Conservation (phyloP, 306 rosid species). For the Corylus avellana region DNA sequence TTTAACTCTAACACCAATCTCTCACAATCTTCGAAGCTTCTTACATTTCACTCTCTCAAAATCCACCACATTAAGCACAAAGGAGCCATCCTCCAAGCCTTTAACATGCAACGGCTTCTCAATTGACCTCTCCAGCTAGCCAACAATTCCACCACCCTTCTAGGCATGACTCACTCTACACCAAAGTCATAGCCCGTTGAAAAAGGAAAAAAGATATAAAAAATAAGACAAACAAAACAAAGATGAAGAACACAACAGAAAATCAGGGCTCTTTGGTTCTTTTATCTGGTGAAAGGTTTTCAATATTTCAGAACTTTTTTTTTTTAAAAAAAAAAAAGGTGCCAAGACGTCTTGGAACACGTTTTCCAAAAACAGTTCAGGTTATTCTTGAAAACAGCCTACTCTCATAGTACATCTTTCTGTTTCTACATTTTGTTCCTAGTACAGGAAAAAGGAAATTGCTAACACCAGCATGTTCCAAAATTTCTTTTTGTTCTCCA, state of each 20-base stretch:
- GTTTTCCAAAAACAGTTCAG: neutral
- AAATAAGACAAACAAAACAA: neutral
- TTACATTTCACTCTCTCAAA: too few species aligned
- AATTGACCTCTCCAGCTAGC: too few species aligned
- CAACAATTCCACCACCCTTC: too few species aligned
- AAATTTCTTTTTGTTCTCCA: neutral
- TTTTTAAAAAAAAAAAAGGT: neutral
- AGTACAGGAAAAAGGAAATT: neutral
- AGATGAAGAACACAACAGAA: neutral
- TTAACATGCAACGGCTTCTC: too few species aligned
- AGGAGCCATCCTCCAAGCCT: too few species aligned
- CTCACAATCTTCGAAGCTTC: too few species aligned
- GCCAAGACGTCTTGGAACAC: neutral
- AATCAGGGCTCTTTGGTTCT: neutral
- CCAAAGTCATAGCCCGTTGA: neutral
- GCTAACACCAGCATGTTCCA: neutral
- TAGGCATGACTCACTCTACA: neutral
- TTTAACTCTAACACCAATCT: too few species aligned
- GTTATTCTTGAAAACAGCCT: neutral
- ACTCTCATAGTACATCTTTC: neutral
- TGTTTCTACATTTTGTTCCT: neutral
- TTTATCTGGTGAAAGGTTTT: neutral
- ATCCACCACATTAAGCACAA: too few species aligned
- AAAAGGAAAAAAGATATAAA: neutral
- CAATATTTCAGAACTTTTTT: neutral